Evolutionary conservation across 805 yeast species (phyloP), one percentile per base, ranked within the genome.

Genomic region (Candida sakaeoensis): DNA sequence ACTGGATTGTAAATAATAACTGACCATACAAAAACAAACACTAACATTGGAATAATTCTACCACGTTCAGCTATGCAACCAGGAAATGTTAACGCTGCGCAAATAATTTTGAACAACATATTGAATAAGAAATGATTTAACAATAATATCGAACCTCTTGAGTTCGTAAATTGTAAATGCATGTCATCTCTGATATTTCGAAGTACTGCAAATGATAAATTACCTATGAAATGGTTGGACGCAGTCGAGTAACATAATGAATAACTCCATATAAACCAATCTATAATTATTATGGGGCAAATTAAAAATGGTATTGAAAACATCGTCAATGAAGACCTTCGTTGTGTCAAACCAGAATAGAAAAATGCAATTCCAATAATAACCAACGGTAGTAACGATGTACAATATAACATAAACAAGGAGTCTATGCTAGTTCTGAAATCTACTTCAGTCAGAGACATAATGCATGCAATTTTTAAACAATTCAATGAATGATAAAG

Each of bases 241-340:
- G 72, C 43, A n/a, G 58, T 46, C 2, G 67, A 51, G 43, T 68
- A 68, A 39, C 70, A 61, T 10, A 68, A 52, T 1, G 74, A 66
- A 41, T 68, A 68, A 5, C 74, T 62, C 72, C 72, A 66, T 7
- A 68, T 65, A 48, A 53, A 68, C 73, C 73, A 68, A 44, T 68
- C 74, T 14, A 68, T 39, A 25, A 64, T 47, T 3, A 66, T 46
- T 1, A 65, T 41, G 1, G 71, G 67, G 1, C 49, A 33, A 13
- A 67, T 36, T 12, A 65, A 33, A 6, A 58, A 14, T 5, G 73
- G 71, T 9, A 65, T 40, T 2, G 70, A 61, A 18, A 68, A 51
- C 63, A 67, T 63, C 5, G 70, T 57, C 26, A 68, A 50, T 8
- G 72, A 58, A 2, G 72, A 65, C 36, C 72, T 48, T 45, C 73